Base-by-base conservation (phyloP, 495 filamentous ascomycete species). In the Daldinia loculata region DNA sequence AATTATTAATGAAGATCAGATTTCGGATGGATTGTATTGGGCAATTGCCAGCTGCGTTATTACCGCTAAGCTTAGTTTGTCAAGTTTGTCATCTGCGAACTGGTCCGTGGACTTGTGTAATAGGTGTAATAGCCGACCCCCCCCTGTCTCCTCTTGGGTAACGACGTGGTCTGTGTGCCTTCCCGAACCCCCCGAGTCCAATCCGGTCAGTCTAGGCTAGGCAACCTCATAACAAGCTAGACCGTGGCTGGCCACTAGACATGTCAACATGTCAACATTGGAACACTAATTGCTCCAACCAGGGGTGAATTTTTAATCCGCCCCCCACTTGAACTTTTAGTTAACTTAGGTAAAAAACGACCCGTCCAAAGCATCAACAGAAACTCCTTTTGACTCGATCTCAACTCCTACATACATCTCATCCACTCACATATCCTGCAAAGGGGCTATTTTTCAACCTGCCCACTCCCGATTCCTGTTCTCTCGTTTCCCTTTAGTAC, bases 231-330 rank as follows among this genome's bases (percentile, higher is more conserved):
- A 53, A 53, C 9, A 27, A 53, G 24, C 50, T 53, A 53, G 50
- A 29, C 50, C 50, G 27, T 53, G 50, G 12, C 43, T 48, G 43
- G 43, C 43, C 17, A 48, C 43, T 48, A 9, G 11, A 22, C 56
- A 67, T 70, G 55, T 76, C 74, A 72, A 72, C 74, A 48, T 48
- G 24, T 9, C 19, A 48, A 48, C 3, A 48, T 48, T 48, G 43
- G 43, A 24, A 48, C 43, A 48, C 43, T 48, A 72, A 69, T 72
- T 38, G 55, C 51, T 57, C 64, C 66, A 70, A 73, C 71, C 65
- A 71, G 74, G 66, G 75, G 64, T 72, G 67, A 74, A 75, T 75
- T 74, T 74, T 74, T 74, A 77, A 77, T 74, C 71, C 66, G 68
- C 61, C 71, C 74, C 75, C 75, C 75, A 76, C 74, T 66, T 73